Conservation (phyloP, 148 eudicot species). For the Gaultheria prostrata region DNA sequence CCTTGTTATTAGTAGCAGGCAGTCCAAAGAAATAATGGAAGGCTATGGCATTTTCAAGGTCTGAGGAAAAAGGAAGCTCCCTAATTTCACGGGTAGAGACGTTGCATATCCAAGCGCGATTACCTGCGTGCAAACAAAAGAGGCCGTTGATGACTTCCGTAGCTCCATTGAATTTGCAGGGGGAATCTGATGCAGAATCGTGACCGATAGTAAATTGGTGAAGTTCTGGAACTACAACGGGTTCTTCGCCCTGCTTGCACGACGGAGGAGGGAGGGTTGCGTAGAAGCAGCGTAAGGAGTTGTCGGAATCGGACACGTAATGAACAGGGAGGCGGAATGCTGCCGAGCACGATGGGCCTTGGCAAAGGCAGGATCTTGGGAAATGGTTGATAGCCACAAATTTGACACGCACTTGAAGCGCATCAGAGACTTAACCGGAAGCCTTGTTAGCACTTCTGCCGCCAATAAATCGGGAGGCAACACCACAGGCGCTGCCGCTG, state of each 20-base stretch:
- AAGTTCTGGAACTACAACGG: no score
- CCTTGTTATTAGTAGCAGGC: not conserved
- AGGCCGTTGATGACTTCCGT: no score
- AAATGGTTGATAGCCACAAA: not conserved
- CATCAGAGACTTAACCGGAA: not conserved
- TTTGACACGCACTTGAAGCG: not conserved
- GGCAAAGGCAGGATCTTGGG: not conserved
- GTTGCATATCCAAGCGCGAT: not conserved
- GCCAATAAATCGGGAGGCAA: no score
- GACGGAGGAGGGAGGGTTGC: not conserved
- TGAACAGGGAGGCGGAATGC: not conserved
- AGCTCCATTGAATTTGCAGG: no score
- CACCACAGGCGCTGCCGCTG: no score
- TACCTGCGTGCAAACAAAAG: no score
- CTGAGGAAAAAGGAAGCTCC: no score
- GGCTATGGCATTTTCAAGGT: not conserved
- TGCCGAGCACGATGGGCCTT: not conserved
- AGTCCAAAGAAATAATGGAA: not conserved
- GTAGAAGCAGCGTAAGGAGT: not conserved
- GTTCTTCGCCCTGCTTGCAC: no score
- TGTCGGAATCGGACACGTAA: not conserved
- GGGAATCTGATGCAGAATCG: no score
- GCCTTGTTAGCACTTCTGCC: not conserved
- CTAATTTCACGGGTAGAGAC: no score
- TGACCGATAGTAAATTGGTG: no score